phyloP scores from a whole-genome alignment of 345 rosid genomes.

The Jatropha curcas region DNA sequence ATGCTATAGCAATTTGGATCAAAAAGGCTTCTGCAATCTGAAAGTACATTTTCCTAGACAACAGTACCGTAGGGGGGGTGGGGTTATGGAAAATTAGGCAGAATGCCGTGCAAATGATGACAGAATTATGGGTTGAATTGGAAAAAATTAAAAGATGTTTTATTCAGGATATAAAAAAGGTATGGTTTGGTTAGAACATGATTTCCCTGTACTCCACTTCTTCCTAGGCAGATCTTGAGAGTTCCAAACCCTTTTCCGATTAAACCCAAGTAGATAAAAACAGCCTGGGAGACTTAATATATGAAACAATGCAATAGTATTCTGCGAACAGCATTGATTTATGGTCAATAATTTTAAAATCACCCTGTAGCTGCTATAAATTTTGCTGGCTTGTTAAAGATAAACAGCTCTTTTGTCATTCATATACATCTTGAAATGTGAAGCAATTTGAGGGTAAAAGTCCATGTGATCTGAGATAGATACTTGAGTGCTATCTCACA shows the following conservation, averaged over 20 bases:
- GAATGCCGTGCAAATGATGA: background rate
- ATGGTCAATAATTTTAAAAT: background rate
- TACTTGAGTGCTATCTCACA: background rate
- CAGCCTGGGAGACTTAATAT: background rate
- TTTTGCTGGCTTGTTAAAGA: background rate
- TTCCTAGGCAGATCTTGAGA: background rate
- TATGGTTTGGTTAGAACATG: background rate
- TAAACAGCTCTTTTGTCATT: background rate
- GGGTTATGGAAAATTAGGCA: background rate
- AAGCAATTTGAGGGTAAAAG: background rate
- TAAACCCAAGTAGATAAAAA: background rate
- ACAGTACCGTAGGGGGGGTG: too few relatives aligned
- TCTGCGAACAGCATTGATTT: background rate
- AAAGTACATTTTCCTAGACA: background rate
- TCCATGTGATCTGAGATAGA: background rate
- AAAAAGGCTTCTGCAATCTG: background rate
- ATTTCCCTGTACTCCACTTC: background rate
- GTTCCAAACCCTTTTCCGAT: background rate
- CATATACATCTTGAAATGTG: too few relatives aligned
- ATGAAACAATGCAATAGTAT: background rate
- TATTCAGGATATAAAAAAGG: background rate
- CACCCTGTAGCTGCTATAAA: background rate
- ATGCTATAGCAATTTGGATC: background rate
- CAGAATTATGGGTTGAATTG: background rate
- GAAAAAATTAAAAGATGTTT: background rate